phyloP scores from a whole-genome alignment of 2,329 filamentous ascomycete genomes.

The Fusarium sp. region DNA sequence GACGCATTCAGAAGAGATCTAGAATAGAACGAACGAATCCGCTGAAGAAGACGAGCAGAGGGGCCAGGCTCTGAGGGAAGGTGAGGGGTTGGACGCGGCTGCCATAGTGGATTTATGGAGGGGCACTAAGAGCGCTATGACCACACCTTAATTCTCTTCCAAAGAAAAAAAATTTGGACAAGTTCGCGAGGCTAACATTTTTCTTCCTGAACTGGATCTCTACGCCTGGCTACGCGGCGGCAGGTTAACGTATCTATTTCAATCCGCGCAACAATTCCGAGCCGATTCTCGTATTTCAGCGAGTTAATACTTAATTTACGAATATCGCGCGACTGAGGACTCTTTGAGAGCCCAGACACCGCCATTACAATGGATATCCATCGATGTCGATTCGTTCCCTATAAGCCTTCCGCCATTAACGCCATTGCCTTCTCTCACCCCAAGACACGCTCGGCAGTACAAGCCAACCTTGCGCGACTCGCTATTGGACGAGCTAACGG shows the following conservation, averaged over 20 bases:
- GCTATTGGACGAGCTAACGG: conserved; percentile 94
- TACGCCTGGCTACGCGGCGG: conserved; percentile 47
- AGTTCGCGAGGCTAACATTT: conserved; percentile 48
- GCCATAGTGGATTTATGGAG: conserved; percentile 46
- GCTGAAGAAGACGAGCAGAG: conserved; percentile 23
- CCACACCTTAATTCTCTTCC: conserved; percentile 49
- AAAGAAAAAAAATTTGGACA: conserved; percentile 51
- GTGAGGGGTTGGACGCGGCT: conserved; percentile 35
- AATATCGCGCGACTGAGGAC: conserved; percentile 15
- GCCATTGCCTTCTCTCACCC: conserved; percentile 93
- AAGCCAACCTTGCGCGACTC: conserved; percentile 74
- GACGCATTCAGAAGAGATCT: conserved; percentile 34
- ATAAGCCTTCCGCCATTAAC: conserved; percentile 92
- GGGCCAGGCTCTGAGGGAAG: conserved; percentile 24
- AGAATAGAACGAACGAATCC: conserved; percentile 21
- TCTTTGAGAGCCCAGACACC: conserved; percentile 11
- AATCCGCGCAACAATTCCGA: conserved; percentile 13
- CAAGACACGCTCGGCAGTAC: conserved; percentile 59
- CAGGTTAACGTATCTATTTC: conserved; percentile 25
- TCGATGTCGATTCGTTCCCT: conserved; percentile 95
- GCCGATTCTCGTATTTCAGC: not conserved
- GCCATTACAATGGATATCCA: conserved; percentile 85
- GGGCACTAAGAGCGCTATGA: conserved; percentile 50
- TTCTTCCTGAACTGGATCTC: conserved; percentile 45
- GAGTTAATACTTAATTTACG: not conserved